Evolutionary conservation across 306 rosid genomes (phyloP).

Genomic region (Prosopis cineraria): DNA sequence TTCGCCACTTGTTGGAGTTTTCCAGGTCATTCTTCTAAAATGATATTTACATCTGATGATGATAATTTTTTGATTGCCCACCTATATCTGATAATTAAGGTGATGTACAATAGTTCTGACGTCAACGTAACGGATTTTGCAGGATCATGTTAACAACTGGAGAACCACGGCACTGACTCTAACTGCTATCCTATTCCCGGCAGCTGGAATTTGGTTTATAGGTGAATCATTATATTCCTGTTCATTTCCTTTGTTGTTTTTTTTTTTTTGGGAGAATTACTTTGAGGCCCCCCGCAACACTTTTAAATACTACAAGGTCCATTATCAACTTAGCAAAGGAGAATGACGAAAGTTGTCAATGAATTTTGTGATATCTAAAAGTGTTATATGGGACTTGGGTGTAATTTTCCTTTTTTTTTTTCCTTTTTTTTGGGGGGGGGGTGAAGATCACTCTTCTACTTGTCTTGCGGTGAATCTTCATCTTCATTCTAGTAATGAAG

Average conservation of each 20-base stretch:
- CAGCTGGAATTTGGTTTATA: conserved; percentile 74
- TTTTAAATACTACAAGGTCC: too few species aligned
- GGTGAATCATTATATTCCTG: conserved; percentile 52
- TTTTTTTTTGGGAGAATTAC: too few species aligned
- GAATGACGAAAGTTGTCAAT: too few species aligned
- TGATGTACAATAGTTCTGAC: conserved; percentile 6
- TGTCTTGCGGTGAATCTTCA: too few species aligned
- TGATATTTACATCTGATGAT: not conserved
- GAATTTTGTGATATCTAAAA: too few species aligned
- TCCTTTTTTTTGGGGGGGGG: too few species aligned
- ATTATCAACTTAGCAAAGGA: too few species aligned
- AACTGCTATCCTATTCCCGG: conserved; percentile 64
- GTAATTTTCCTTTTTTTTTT: too few species aligned
- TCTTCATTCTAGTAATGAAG: too few species aligned
- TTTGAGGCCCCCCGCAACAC: too few species aligned
- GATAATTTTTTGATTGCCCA: not conserved
- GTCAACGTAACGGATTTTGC: conserved; percentile 35
- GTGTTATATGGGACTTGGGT: too few species aligned
- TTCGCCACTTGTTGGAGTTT: conserved; percentile 85
- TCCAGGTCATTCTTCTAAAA: conserved; percentile 54
- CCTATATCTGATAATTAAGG: not conserved
- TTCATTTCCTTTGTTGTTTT: not conserved
- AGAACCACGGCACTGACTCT: conserved; percentile 66
- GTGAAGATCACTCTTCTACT: too few species aligned
- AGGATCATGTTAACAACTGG: conserved; percentile 77